Percentiles rank a stretch among this genome's conserved stretches.
Conservation (phyloP, 2,329 filamentous ascomycete species). For the Cordyceps tenuipes region DNA sequence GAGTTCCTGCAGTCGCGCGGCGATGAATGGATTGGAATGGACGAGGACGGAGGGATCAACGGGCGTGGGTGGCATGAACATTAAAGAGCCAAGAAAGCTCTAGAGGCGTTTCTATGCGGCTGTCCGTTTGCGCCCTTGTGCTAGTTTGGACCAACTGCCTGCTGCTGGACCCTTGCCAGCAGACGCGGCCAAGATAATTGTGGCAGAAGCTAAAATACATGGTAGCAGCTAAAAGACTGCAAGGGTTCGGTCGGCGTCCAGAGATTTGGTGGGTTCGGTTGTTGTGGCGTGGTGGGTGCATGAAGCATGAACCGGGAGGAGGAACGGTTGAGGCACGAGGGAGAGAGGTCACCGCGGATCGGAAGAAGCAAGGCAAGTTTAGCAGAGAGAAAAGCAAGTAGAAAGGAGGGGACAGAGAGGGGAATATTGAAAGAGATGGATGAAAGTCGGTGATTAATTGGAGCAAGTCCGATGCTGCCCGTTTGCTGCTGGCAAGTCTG, state of each 20-base stretch:
- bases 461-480: background rate
- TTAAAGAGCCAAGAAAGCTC: background rate
- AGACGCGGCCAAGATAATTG: background rate
- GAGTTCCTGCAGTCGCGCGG: background rate
- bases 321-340: background rate
- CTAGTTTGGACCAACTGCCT: background rate
- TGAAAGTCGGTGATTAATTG: background rate
- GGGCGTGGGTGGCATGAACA: background rate
- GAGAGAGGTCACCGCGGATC: constrained; percentile 1
- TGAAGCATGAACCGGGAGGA: background rate
- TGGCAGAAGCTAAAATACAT: background rate
- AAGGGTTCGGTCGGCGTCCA: background rate
- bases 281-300: too few species aligned
- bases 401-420: background rate
- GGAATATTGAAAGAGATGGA: background rate
- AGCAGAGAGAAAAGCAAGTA: background rate
- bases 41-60: background rate
- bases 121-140: background rate
- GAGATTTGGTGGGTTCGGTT: background rate
- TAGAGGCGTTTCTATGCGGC: background rate
- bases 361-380: background rate
- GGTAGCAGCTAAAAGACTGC: background rate
- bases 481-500: background rate
- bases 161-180: background rate
- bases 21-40: background rate